Base-by-base conservation (phyloP, 179 eudicot genomes). In the Heliamphora ciliata region DNA sequence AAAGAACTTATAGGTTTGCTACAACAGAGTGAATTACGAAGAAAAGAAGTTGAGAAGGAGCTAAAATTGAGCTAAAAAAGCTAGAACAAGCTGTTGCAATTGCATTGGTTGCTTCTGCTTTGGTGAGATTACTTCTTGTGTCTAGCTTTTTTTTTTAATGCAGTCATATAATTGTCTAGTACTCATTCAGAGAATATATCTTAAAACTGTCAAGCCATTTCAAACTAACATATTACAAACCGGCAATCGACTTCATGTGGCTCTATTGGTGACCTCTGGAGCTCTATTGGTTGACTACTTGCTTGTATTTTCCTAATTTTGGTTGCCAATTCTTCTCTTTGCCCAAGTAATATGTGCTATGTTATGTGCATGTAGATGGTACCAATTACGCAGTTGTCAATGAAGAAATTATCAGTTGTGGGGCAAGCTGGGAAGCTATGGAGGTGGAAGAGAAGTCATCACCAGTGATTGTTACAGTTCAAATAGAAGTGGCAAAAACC, bases 401-500 rank as follows among this genome's bases (percentile, higher is more conserved):
- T 89, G 93, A 97, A 93, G 88, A 96, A 97, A 88, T 82, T 94
- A 63, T 91, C 97, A 83, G 88, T 88, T 71, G 95, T 86, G 2
- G 98, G 98, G 73, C 97, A 97, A 83, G 40, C 40, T 31, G 97
- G 98, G 46, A 97, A 97, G 85, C 86, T 97, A 70, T 97, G 99
- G 99, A 94, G 97, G 86, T 97, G 98, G 99, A 97, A 97, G 84
- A 92, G 99, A 87, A 97, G 99, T 86, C 98, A 97, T 88, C 99
- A 94, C 81, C 99, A 94, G 84, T 97, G 99, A 97, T 84, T 93
- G 76, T 79, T 97, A 79, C 99, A 97, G 86, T 97, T 94, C 86
- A 97, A 97, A 86, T 97, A 97, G 99, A 97, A 97, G 86, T 97
- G 99, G 99, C 99, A 97, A 87, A 97, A 97, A 88, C 99, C 99